phyloP scores from a whole-genome alignment of 345 rosid genomes.

The Ceriops tagal region DNA sequence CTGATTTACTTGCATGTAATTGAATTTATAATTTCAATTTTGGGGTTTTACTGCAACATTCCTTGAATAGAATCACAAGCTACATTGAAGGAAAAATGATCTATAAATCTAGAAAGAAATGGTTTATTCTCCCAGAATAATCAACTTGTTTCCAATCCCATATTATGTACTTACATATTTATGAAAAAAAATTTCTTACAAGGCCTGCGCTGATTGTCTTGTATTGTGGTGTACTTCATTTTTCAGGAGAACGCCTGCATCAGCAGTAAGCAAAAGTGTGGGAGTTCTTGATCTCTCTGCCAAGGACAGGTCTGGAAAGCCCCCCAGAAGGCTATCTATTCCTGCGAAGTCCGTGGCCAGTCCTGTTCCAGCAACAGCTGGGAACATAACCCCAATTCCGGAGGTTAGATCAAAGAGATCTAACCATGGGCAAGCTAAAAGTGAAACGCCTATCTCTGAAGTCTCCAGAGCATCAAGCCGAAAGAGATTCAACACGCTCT shows the following conservation, averaged over 20 bases:
- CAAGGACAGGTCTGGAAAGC: constrained; percentile 68
- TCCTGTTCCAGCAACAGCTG: constrained; percentile 33
- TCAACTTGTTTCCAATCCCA: no score
- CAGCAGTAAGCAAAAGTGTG: constrained; percentile 73
- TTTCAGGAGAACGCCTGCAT: constrained; percentile 42
- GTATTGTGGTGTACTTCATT: not conserved
- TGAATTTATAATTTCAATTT: no score
- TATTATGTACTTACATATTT: not conserved
- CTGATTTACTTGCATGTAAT: no score
- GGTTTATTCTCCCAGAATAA: no score
- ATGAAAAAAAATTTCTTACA: not conserved
- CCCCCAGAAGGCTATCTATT: constrained; percentile 79
- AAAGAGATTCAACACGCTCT: constrained; percentile 44
- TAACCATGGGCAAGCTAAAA: constrained; percentile 33
- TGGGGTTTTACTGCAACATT: no score
- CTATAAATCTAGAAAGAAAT: no score
- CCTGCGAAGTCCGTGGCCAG: constrained; percentile 48
- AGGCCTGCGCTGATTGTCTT: not conserved
- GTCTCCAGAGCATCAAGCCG: constrained; percentile 43
- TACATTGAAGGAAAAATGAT: no score
- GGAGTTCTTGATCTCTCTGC: constrained; percentile 66
- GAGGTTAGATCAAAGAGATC: constrained; percentile 54
- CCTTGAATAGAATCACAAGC: no score
- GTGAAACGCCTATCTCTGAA: constrained; percentile 54
- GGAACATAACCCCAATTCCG: constrained; percentile 52